Percentiles rank a stretch among this genome's conserved stretches.
Conservation (phyloP, 2,329 filamentous ascomycete species). For the Dothideomycetidae sp. region DNA sequence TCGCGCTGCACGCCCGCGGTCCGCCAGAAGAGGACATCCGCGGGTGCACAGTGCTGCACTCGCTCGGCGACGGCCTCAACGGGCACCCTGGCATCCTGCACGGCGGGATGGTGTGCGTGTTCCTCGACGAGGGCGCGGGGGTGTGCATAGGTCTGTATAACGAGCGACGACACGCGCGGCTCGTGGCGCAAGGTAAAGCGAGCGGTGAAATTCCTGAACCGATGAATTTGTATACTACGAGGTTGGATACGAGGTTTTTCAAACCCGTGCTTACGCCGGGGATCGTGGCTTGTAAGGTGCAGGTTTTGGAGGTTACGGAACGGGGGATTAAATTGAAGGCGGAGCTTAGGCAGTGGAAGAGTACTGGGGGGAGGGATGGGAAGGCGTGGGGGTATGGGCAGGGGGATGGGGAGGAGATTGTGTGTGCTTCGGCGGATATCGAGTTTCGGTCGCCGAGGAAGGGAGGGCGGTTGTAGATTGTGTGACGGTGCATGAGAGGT, state of each 20-base stretch:
- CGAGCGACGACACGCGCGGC: conserved; percentile 15
- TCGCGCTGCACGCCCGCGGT: conserved; percentile 30
- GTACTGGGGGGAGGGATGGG: background rate
- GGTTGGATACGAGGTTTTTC: conserved; percentile 42
- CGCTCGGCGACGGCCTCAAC: conserved; percentile 39
- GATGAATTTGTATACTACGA: conserved; percentile 33
- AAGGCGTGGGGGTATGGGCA: conserved; percentile 19
- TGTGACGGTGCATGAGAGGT: background rate
- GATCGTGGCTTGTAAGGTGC: conserved; percentile 34
- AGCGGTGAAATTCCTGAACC: conserved; percentile 15
- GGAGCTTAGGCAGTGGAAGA: conserved; percentile 9
- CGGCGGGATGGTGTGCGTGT: conserved; percentile 42
- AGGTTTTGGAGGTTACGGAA: conserved; percentile 17
- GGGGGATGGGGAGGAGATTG: conserved; percentile 32
- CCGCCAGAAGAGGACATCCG: conserved; percentile 14
- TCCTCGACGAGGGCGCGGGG: conserved; percentile 47
- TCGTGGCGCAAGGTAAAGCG: conserved; percentile 12
- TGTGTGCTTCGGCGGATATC: conserved; percentile 40
- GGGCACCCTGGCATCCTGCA: conserved; percentile 41
- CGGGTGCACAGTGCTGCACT: conserved; percentile 27
- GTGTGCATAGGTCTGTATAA: conserved; percentile 33
- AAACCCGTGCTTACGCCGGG: conserved; percentile 38
- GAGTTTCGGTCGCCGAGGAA: conserved; percentile 32
- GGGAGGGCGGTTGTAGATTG: background rate
- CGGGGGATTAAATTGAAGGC: conserved; percentile 8